Evolutionary conservation across 495 filamentous ascomycete genomes (phyloP).

Genomic region (Penicillium silybi): DNA sequence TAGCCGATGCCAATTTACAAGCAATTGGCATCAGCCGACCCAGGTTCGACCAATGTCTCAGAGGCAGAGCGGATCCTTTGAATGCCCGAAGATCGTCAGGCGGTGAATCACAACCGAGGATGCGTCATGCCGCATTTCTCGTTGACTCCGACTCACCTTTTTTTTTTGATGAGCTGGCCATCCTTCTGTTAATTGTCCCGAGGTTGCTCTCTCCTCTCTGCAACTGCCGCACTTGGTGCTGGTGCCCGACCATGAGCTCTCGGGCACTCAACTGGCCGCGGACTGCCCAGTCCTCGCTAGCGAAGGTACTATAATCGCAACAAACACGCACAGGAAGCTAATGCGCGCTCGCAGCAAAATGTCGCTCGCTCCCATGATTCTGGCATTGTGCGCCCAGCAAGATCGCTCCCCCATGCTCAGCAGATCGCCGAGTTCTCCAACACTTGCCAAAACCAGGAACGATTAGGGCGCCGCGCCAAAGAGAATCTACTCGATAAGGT

Average conservation of each 20-base stretch:
- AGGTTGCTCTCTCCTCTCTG: slow-evolving; percentile 1
- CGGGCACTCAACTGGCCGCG: slow-evolving; percentile 33
- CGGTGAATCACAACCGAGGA: slow-evolving; percentile 23
- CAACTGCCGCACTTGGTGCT: slow-evolving; percentile 1
- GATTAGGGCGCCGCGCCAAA: slow-evolving; percentile 44
- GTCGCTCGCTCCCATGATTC: slow-evolving; percentile 15
- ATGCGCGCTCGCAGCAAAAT: slow-evolving; percentile 19
- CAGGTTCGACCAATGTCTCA: neutral
- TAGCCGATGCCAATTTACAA: neutral
- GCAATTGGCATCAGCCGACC: neutral
- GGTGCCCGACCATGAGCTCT: slow-evolving; percentile 29
- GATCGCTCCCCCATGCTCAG: slow-evolving; percentile 19
- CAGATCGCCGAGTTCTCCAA: slow-evolving; percentile 39
- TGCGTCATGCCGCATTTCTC: slow-evolving; percentile 23
- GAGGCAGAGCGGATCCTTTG: neutral
- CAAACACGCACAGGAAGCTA: slow-evolving; percentile 1
- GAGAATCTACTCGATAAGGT: slow-evolving; percentile 47
- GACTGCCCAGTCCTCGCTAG: slow-evolving; percentile 29
- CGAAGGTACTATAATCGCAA: slow-evolving; percentile 19
- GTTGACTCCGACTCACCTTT: slow-evolving; percentile 10
- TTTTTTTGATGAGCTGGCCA: neutral
- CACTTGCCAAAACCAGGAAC: slow-evolving; percentile 27
- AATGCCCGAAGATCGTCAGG: slow-evolving; percentile 17
- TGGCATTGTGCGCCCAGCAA: slow-evolving; percentile 11
- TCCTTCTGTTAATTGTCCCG: neutral